Evolutionary conservation across 306 rosid genomes (phyloP).

Genomic region (Gastrolobium bilobum): DNA sequence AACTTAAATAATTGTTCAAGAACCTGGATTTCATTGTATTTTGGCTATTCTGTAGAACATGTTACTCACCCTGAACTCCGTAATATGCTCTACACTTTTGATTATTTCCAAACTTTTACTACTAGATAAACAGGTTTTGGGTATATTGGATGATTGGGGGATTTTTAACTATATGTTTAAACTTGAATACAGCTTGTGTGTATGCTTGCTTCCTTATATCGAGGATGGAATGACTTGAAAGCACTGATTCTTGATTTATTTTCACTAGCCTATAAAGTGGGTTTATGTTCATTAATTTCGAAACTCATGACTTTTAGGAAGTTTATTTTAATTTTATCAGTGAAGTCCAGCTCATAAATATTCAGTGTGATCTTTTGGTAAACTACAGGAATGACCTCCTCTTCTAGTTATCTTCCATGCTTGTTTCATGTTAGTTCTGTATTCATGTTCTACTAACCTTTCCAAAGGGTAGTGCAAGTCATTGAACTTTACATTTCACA

Average conservation of each 20-base stretch:
- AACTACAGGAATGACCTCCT: background rate
- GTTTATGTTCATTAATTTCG: too few species aligned
- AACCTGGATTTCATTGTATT: conserved; percentile 2
- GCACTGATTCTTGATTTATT: background rate
- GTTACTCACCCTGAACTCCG: background rate
- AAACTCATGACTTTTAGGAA: too few species aligned
- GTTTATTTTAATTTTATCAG: too few species aligned
- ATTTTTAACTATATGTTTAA: background rate
- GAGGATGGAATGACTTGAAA: conserved; percentile 12
- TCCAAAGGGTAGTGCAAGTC: too few species aligned
- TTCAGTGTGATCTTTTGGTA: background rate
- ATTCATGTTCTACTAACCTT: too few species aligned
- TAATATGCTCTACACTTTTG: background rate
- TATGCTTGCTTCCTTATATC: background rate
- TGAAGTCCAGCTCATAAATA: too few species aligned
- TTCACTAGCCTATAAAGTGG: too few species aligned
- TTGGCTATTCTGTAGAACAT: background rate
- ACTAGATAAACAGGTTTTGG: background rate
- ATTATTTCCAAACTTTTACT: background rate
- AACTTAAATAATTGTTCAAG: too few species aligned
- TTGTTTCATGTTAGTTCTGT: too few species aligned
- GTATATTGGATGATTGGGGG: background rate
- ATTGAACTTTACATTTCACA: too few species aligned
- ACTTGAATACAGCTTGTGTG: conserved; percentile 10
- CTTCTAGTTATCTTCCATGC: too few species aligned